A percentile compares a stretch with the other conserved stretches of the same genome.
phyloP scores from a whole-genome alignment of 345 rosid genomes.

The Viola odorata region DNA sequence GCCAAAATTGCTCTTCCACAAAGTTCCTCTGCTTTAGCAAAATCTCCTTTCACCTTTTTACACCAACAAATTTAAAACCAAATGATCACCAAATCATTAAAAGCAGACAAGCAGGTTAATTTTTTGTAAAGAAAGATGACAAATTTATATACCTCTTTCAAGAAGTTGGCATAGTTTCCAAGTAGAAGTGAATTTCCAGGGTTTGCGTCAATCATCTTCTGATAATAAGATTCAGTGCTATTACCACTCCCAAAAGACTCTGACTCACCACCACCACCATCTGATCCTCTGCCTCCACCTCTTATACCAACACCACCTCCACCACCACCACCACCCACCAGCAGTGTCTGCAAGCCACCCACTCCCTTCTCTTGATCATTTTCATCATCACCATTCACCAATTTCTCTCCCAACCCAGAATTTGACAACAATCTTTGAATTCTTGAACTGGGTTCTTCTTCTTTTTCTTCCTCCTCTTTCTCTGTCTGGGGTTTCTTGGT shows the following conservation, averaged over 20 bases:
- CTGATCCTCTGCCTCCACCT: slow-evolving; percentile 14
- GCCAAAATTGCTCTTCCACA: slow-evolving; percentile 62
- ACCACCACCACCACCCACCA: slow-evolving; percentile 28
- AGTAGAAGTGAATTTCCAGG: slow-evolving; percentile 53
- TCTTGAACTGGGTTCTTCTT: slow-evolving; percentile 8
- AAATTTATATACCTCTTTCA: slow-evolving; percentile 47
- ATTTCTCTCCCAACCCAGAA: slow-evolving; percentile 42
- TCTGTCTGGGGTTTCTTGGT: neutral
- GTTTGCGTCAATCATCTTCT: slow-evolving; percentile 44
- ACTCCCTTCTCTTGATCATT: neutral
- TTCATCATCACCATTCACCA: slow-evolving; percentile 15
- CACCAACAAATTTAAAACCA: too few species aligned
- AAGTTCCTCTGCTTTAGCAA: slow-evolving; percentile 54
- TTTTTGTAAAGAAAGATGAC: too few species aligned
- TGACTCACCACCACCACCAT: slow-evolving; percentile 25
- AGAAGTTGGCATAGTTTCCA: slow-evolving; percentile 62
- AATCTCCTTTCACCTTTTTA: slow-evolving; percentile 45
- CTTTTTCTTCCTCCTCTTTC: slow-evolving; percentile 6
- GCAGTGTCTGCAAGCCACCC: slow-evolving; percentile 22
- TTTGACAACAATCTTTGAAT: slow-evolving; percentile 33
- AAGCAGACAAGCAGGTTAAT: too few species aligned
- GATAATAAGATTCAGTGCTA: slow-evolving; percentile 49
- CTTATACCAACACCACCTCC: slow-evolving; percentile 14
- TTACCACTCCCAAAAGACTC: slow-evolving; percentile 30
- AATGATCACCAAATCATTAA: too few species aligned